These are phyloP conservation scores for Paracoccidioides brasiliensis DNA, from an alignment of 2,329 filamentous ascomycete species.

Conservation along the genomic window DNA sequence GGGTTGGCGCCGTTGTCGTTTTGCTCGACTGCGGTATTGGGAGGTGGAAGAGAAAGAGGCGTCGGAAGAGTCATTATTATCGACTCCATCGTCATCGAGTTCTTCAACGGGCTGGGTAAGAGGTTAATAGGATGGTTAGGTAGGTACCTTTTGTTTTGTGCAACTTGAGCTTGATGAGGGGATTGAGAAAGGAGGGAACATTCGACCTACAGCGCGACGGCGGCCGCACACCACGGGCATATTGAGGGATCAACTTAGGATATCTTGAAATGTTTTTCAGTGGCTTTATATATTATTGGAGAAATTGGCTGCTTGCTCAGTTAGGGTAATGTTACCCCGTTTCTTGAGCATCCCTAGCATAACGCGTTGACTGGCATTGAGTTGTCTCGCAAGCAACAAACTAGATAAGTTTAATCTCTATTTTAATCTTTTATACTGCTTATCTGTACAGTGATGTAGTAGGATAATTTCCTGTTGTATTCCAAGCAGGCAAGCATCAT, in stretches of 20 bases:
- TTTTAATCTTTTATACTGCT: too few species aligned
- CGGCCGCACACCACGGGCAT: conserved; percentile 9
- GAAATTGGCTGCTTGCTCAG: too few species aligned
- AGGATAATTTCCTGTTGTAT: neutral
- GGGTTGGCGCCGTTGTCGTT: conserved; percentile 8
- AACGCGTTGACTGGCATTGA: too few species aligned
- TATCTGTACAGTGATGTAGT: neutral
- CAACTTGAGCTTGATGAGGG: neutral
- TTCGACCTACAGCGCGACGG: conserved; percentile 9
- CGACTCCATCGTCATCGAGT: neutral
- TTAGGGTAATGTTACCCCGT: too few species aligned
- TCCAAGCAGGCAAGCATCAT: conserved; percentile 1
- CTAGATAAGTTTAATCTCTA: too few species aligned
- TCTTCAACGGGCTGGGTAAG: neutral
- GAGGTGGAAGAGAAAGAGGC: neutral
- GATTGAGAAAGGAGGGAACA: neutral
- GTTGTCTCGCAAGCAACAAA: too few species aligned
- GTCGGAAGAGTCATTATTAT: neutral
- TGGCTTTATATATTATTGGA: neutral
- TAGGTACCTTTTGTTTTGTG: neutral
- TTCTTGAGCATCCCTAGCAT: too few species aligned
- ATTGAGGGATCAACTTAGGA: neutral
- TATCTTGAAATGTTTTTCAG: neutral
- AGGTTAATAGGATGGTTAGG: neutral
- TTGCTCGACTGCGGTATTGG: conserved; percentile 2